Base-by-base conservation (phyloP, 805 yeast species). In the Nakazawaea wickerhamii region DNA sequence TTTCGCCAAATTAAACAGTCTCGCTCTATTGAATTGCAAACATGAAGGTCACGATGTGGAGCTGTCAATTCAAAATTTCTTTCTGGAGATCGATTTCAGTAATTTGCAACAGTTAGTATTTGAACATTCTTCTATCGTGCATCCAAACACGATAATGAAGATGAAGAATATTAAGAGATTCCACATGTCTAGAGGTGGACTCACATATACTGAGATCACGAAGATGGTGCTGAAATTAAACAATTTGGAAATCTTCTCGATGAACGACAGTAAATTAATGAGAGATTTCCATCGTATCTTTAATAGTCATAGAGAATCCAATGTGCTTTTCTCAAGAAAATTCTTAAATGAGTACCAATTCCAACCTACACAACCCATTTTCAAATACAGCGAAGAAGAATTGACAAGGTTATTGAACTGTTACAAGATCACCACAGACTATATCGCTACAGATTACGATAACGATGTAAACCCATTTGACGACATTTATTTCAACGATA, bases 301-400 rank as follows among this genome's bases (percentile, higher is more conserved):
- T 35, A 38, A 35, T 20, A 38, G 32, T 30, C 46, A 43, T 28
- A 18, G 34, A n/a, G 42, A 38, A 19, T 38, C 46, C n/a, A 43
- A 43, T 21, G 43, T 33, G 1, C 27, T 38, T 10, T 43, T 43
- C 20, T 38, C 46, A 20, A 26, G 43, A 34, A 20, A 34, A 9
- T 43, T 43, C 21, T 25, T 43, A 14, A 38, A 20, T 19, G 40
- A 38, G 10, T 43, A 43, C 23, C 46, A 43, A 30, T 43, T 43
- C 35, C 41, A 38, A 19, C 46, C 46, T 7, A 43, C 46, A 2
- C 42, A 34, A n/a, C 46, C 46, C 8, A 38, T 23, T 3, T 43
- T 38, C 36, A 43, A 43, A 28, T 38, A 38, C 18, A 27, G 39
- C 10, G 39, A 34, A 17, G 38, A 38, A 11, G 42, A 43, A 30